phyloP scores from a whole-genome alignment of 257 asterid species.

The Agastache rugosa region DNA sequence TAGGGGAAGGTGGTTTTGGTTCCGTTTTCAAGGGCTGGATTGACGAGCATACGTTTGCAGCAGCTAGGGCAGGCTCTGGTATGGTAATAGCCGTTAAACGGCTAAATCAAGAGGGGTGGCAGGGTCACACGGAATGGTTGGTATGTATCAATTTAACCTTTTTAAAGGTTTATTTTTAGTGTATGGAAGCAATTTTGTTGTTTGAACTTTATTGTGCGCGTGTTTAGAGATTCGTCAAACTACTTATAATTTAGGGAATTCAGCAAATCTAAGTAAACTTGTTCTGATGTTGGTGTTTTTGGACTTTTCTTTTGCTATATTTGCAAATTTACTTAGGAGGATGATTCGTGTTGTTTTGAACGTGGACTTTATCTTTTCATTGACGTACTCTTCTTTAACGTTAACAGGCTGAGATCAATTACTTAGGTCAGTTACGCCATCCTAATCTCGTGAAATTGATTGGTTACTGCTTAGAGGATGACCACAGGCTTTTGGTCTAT shows the following conservation, averaged over 20 bases:
- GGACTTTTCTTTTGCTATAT: not conserved
- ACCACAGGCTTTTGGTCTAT: constrained; percentile 68
- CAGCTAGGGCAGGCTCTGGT: constrained; percentile 70
- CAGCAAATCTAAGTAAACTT: not conserved
- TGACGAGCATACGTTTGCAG: constrained; percentile 64
- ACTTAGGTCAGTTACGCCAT: constrained; percentile 70
- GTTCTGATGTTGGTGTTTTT: not conserved
- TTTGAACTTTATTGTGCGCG: not conserved
- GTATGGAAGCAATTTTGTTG: not conserved
- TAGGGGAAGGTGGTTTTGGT: constrained; percentile 90
- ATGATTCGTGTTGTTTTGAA: not conserved
- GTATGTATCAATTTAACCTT: constrained; percentile 43
- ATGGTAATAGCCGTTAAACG: constrained; percentile 77
- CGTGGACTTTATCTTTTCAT: not conserved
- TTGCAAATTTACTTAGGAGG: not conserved
- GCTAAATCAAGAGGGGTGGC: constrained; percentile 78
- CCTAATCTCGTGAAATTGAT: constrained; percentile 76
- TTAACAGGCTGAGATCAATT: constrained; percentile 70
- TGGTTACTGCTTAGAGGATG: constrained; percentile 76
- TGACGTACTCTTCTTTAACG: constrained; percentile 14
- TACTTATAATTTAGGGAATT: not conserved
- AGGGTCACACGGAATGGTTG: constrained; percentile 94
- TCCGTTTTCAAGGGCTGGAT: constrained; percentile 88
- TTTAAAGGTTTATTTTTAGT: not conserved
- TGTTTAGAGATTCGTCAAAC: not conserved